Percentiles rank a stretch among this genome's conserved stretches.
Evolutionary conservation across 805 yeast genomes (phyloP).

Genomic region (Hanseniaspora hatyaiensis): DNA sequence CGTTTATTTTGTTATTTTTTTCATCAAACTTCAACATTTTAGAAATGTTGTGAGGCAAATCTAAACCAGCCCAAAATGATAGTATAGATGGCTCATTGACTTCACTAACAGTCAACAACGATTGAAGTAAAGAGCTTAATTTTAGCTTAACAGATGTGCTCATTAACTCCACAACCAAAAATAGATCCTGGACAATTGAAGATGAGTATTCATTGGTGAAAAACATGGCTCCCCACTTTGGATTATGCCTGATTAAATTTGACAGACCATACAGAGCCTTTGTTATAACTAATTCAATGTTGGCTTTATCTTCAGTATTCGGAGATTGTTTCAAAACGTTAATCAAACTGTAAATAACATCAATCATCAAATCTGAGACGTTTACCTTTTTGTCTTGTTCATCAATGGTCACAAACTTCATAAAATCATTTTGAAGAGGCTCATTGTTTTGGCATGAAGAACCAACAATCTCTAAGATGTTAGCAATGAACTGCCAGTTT

Average conservation of each 20-base stretch:
- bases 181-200: slow-evolving; percentile 53
- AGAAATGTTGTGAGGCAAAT: neutral
- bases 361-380: slow-evolving; percentile 10
- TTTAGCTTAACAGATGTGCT: slow-evolving; percentile 30
- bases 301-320: neutral
- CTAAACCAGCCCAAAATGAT: slow-evolving; percentile 2
- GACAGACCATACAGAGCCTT: slow-evolving; percentile 74
- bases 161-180: slow-evolving; percentile 25
- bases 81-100: slow-evolving; percentile 28
- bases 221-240: slow-evolving; percentile 45
- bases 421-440: slow-evolving; percentile 56
- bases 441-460: slow-evolving; percentile 70
- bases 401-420: slow-evolving; percentile 40
- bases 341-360: neutral
- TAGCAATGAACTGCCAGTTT: slow-evolving; percentile 72
- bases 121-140: slow-evolving; percentile 45
- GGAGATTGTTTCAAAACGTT: neutral
- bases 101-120: slow-evolving; percentile 45
- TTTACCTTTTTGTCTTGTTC: slow-evolving; percentile 11
- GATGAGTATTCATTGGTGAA: slow-evolving; percentile 24
- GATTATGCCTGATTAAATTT: slow-evolving; percentile 58
- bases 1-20: slow-evolving; percentile 9
- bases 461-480: slow-evolving; percentile 46
- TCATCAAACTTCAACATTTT: slow-evolving; percentile 1
- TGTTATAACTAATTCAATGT: slow-evolving; percentile 30